Conservation (phyloP, 495 filamentous ascomycete genomes). For the Xylaria grammica region DNA sequence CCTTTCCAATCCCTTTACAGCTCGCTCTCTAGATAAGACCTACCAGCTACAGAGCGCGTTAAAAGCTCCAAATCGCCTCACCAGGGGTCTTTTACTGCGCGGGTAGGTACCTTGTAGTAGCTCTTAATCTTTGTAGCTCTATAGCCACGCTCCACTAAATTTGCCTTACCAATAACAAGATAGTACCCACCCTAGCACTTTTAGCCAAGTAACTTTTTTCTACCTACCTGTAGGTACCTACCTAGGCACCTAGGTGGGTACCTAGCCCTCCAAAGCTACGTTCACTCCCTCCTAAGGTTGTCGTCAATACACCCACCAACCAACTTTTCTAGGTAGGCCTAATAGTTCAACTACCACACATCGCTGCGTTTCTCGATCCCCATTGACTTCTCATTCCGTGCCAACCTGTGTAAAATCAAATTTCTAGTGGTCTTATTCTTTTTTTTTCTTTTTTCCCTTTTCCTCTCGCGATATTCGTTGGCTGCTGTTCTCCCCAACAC, state of each 20-base stretch:
- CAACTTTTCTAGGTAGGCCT: constrained; percentile 7
- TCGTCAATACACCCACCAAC: constrained; percentile 6
- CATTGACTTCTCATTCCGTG: neutral
- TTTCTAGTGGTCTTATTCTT: neutral
- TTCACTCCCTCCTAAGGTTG: neutral
- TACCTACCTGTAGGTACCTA: neutral
- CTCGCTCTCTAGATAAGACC: too few species aligned
- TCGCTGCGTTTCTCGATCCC: neutral
- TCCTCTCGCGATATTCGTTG: neutral
- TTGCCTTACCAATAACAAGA: neutral
- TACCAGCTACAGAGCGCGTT: constrained; percentile 4
- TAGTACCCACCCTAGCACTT: neutral
- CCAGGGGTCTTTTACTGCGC: neutral
- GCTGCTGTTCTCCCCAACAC: constrained; percentile 4
- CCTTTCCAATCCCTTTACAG: too few species aligned
- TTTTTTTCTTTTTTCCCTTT: too few species aligned
- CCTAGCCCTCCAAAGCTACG: neutral
- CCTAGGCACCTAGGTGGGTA: neutral
- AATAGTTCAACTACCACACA: constrained; percentile 7
- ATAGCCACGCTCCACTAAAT: neutral
- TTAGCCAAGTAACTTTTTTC: neutral
- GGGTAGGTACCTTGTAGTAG: neutral
- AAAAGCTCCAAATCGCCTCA: neutral
- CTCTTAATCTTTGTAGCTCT: neutral
- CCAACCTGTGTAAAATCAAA: neutral